Evolutionary conservation across 441 rosid genomes (phyloP), one percentile per base, ranked within the genome.

Genomic region (Erodium chrysanthum): DNA sequence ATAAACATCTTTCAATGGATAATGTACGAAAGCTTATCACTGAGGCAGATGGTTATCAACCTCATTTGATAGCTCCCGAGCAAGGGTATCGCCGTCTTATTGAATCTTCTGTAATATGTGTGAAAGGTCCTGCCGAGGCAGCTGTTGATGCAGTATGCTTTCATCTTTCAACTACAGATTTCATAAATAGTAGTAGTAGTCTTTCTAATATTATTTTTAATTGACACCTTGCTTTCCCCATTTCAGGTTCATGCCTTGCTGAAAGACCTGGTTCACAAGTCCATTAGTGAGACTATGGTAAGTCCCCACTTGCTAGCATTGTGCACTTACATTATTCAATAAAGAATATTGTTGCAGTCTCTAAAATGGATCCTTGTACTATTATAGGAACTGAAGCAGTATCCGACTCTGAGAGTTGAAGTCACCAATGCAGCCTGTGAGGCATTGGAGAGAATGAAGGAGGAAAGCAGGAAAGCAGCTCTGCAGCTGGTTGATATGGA

Each of bases 11-110:
- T 73, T 89, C 96, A 27, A 66, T 84, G 66, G 88, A 86, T 82
- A 94, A 90, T 87, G 96, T 94, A 67, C 90, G 87, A 76, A 94
- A 84, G 78, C 91, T 91, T 69, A 96, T 91, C 65, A 88, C 96
- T 63, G 89, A 94, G 78, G 99, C 99, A 56, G 97, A 94, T 82
- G 99, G 99, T 78, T 94, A 94, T 83, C 99, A 94, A 81, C 97
- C 99, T 69, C 99, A 94, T 84, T 79, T 94, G 77, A 89, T 94
- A 75, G 99, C 98, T 79, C 97, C 97, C 62, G 99, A 91, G 70
- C 99, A 94, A 83, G 99, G 96, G 70, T 94, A 94, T 70, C 85
- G 96, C 81, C 83, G 99, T 78, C 92, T 94, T 66, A 94, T 94
- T 81, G 97, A 94, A 79, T 96, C 96, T 68, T 85, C 99, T 31